Conservation (phyloP, 768 basidiomycete species). For the Agaricus blazei region DNA sequence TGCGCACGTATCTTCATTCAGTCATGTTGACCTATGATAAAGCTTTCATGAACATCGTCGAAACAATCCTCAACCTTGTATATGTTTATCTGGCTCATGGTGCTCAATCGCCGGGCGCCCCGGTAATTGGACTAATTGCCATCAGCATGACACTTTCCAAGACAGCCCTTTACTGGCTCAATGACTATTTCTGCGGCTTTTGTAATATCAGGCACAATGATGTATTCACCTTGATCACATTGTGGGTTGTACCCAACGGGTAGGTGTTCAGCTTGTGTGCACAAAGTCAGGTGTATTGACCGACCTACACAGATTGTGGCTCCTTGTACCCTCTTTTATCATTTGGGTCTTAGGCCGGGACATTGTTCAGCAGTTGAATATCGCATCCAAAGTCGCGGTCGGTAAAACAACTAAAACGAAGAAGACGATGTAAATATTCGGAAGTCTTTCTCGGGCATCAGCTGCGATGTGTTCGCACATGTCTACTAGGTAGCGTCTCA, state of each 20-base stretch:
- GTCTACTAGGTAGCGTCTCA: no score
- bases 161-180: constrained; percentile 75
- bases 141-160: constrained; percentile 81
- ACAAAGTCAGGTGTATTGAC: background rate
- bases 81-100: constrained; percentile 78
- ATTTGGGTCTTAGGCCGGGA: constrained; percentile 57
- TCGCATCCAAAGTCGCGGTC: constrained; percentile 9
- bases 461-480: no score
- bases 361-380: constrained; percentile 40
- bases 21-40: background rate
- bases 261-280: constrained; percentile 24
- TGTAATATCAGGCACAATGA: constrained; percentile 77
- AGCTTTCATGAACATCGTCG: constrained; percentile 79
- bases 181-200: constrained; percentile 74
- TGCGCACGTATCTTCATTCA: background rate
- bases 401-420: background rate
- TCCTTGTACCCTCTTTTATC: constrained; percentile 64
- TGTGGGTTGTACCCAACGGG: constrained; percentile 81
- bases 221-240: constrained; percentile 39
- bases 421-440: constrained; percentile 7
- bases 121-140: constrained; percentile 68
- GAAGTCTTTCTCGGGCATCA: no score
- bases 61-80: constrained; percentile 65
- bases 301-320: constrained; percentile 54
- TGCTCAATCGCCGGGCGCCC: constrained; percentile 54